Conservation (phyloP, 1,284 basidiomycete species). For the Rhodotorula sp. region DNA sequence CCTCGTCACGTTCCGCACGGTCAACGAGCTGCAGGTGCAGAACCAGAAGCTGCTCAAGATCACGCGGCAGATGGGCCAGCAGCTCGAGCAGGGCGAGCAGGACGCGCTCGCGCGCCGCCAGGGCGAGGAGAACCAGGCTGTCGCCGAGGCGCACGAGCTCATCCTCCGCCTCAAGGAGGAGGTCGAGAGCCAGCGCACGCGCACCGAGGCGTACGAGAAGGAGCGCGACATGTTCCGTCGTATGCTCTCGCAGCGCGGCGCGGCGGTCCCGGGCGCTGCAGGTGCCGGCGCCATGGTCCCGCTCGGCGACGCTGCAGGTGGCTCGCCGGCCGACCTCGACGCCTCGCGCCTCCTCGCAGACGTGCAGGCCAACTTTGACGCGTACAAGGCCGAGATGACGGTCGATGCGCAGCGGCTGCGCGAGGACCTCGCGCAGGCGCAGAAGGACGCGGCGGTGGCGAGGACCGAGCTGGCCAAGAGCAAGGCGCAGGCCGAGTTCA, state of each 20-base stretch:
- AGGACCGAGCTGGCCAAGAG: constrained; percentile 73
- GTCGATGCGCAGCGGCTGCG: constrained; percentile 66
- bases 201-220: constrained; percentile 75
- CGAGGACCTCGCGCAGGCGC: constrained; percentile 66
- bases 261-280: neutral
- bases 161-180: constrained; percentile 77
- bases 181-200: constrained; percentile 67
- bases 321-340: constrained; percentile 40
- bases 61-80: constrained; percentile 61
- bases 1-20: constrained; percentile 82
- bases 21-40: constrained; percentile 79
- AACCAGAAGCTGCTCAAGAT: constrained; percentile 85
- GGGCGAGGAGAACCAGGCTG: constrained; percentile 66
- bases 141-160: constrained; percentile 81
- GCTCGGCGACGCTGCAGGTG: constrained; percentile 52
- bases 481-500: constrained; percentile 71
- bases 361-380: constrained; percentile 72
- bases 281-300: neutral
- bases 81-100: constrained; percentile 51
- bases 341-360: constrained; percentile 59
- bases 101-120: constrained; percentile 34
- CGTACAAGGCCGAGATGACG: constrained; percentile 74
- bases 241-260: constrained; percentile 58
- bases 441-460: constrained; percentile 67
- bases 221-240: constrained; percentile 84